phyloP scores from a whole-genome alignment of 2,329 filamentous ascomycete species.

The Pseudohalonectria lignicola region DNA sequence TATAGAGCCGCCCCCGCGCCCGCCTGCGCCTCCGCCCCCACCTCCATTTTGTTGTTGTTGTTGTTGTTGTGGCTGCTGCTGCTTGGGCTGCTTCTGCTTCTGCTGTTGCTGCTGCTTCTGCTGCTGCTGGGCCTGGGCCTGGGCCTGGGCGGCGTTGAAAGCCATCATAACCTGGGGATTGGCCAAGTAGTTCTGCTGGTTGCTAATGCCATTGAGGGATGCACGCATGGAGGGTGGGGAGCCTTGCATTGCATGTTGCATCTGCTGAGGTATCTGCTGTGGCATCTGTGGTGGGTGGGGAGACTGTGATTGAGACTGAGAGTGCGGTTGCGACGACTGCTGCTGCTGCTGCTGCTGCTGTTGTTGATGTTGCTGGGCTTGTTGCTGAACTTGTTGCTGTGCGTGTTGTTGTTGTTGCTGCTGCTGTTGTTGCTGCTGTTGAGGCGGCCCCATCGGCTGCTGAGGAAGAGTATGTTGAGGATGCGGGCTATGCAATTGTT shows the following conservation, averaged over 20 bases:
- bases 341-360: slow-evolving; percentile 13
- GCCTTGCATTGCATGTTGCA: neutral
- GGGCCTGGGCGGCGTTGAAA: neutral
- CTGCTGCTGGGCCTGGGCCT: too few species aligned
- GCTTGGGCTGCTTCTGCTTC: too few species aligned
- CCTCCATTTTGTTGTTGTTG: slow-evolving; percentile 3
- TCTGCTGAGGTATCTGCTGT: neutral
- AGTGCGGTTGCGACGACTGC: slow-evolving; percentile 14
- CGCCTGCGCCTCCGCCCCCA: too few species aligned
- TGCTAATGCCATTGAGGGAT: slow-evolving; percentile 1
- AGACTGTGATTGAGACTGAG: too few species aligned
- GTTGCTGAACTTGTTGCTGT: slow-evolving; percentile 11
- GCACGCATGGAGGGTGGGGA: neutral
- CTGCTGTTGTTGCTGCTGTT: slow-evolving; percentile 33
- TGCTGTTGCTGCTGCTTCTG: too few species aligned
- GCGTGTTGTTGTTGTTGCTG: slow-evolving; percentile 36
- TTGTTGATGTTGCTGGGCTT: slow-evolving; percentile 9
- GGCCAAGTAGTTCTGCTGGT: slow-evolving; percentile 3
- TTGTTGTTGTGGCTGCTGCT: too few species aligned
- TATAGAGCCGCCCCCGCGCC: neutral
- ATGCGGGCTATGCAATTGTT: slow-evolving; percentile 34
- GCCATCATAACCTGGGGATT: slow-evolving; percentile 1
- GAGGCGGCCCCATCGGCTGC: slow-evolving; percentile 22
- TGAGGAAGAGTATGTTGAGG: slow-evolving; percentile 29
- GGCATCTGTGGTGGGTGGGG: neutral